Evolutionary conservation across 1,284 basidiomycete genomes (phyloP).

Genomic region (Earliella scabrosa): DNA sequence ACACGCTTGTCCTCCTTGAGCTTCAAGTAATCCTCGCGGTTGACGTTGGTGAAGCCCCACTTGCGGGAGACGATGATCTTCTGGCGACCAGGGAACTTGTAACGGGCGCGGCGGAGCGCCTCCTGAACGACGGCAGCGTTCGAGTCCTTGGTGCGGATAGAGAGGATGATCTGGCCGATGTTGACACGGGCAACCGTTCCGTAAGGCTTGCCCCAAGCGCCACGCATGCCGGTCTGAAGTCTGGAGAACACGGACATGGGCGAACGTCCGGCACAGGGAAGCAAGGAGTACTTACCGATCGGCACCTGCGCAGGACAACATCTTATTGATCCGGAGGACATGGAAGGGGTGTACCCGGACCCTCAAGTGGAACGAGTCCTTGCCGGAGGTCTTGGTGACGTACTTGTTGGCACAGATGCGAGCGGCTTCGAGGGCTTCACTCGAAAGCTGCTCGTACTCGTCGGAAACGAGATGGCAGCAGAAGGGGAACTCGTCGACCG

Average conservation of each 20-base stretch:
- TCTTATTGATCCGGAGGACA: slow-evolving; percentile 99
- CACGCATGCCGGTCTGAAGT: slow-evolving; percentile 99
- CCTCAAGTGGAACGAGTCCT: slow-evolving; percentile 98
- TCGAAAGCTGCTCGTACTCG: slow-evolving; percentile 97
- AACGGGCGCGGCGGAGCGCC: slow-evolving; percentile 95
- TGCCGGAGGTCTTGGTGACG: slow-evolving; percentile 97
- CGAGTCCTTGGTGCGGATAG: slow-evolving; percentile 90
- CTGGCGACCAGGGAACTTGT: slow-evolving; percentile 99
- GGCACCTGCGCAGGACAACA: slow-evolving; percentile 98
- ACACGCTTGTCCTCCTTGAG: slow-evolving; percentile 91
- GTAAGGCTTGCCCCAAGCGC: slow-evolving; percentile 99
- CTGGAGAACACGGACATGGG: slow-evolving; percentile 41
- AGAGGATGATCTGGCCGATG: slow-evolving; percentile 98
- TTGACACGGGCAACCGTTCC: slow-evolving; percentile 94
- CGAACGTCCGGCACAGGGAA: not conserved
- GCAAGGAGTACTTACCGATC: slow-evolving; percentile 68
- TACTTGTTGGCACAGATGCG: slow-evolving; percentile 99
- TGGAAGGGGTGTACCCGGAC: slow-evolving; percentile 99
- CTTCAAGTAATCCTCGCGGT: slow-evolving; percentile 88
- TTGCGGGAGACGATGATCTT: slow-evolving; percentile 99
- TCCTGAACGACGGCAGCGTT: slow-evolving; percentile 93
- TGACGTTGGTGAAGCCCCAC: slow-evolving; percentile 98
- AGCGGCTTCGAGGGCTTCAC: slow-evolving; percentile 96
- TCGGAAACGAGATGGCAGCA: slow-evolving; percentile 97
- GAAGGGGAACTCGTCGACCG: slow-evolving; percentile 97